Percentiles rank a stretch among this genome's conserved stretches.
phyloP scores from a whole-genome alignment of 257 asterid species.

The Handroanthus guayacan region DNA sequence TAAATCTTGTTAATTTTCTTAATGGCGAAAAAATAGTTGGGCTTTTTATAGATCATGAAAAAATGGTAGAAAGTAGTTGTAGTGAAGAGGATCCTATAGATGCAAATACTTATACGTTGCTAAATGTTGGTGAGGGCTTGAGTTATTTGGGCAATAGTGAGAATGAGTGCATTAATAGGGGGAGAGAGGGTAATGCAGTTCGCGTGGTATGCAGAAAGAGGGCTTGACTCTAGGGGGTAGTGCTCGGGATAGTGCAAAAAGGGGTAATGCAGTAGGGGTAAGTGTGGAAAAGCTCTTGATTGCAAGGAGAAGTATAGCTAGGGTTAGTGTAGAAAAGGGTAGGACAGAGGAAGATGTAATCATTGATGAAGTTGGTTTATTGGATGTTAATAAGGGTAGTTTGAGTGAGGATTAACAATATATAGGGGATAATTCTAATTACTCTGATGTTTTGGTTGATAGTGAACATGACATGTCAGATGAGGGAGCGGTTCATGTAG shows the following conservation, averaged over 20 bases:
- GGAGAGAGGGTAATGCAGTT: background rate
- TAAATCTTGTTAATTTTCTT: no score
- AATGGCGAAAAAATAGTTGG: background rate
- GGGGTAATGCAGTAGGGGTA: no score
- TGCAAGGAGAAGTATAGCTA: no score
- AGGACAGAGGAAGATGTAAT: background rate
- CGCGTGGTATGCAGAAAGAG: no score
- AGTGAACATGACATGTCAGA: no score
- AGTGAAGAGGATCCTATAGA: no score
- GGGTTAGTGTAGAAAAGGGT: no score
- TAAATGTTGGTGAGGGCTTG: no score
- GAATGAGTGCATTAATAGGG: background rate
- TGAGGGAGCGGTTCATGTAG: background rate
- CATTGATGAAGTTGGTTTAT: background rate
- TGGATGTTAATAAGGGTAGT: background rate
- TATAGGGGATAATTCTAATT: background rate
- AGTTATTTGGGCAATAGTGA: no score
- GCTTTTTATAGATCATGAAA: background rate
- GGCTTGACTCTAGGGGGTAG: no score
- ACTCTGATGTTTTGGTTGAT: background rate
- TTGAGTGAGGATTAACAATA: background rate
- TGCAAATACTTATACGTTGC: no score
- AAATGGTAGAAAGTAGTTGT: background rate
- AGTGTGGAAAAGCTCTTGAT: no score
- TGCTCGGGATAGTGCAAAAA: background rate